These are phyloP conservation scores for Psilocybe cyanescens DNA, from an alignment of 768 basidiomycete genomes.

Conservation along the genomic window DNA sequence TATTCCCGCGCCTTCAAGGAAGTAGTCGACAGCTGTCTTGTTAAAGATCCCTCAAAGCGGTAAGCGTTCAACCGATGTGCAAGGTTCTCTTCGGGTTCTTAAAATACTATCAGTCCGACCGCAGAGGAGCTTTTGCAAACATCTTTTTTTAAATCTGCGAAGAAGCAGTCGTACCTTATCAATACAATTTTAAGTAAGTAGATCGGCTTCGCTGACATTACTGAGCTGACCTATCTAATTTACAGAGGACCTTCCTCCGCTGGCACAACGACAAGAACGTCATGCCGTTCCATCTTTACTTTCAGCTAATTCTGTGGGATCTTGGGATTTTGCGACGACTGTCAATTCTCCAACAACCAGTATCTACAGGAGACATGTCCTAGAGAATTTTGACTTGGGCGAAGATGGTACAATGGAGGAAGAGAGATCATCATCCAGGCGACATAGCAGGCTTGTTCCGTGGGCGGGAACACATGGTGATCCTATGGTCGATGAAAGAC, in stretches of 20 bases:
- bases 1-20: slow-evolving; percentile 87
- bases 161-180: slow-evolving; percentile 80
- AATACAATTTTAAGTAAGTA: slow-evolving; percentile 66
- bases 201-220: neutral
- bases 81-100: neutral
- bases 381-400: slow-evolving; percentile 28
- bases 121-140: slow-evolving; percentile 78
- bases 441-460: slow-evolving; percentile 20
- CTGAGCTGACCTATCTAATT: neutral
- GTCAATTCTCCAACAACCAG: slow-evolving; percentile 39
- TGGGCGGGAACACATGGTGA: slow-evolving; percentile 22
- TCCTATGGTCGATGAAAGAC: slow-evolving; percentile 8
- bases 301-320: slow-evolving; percentile 61
- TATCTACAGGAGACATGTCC: slow-evolving; percentile 26
- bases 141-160: slow-evolving; percentile 79
- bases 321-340: slow-evolving; percentile 78
- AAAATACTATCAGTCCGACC: slow-evolving; percentile 56
- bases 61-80: slow-evolving; percentile 24
- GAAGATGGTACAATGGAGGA: slow-evolving; percentile 38
- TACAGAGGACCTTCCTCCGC: slow-evolving; percentile 70
- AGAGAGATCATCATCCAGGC: slow-evolving; percentile 17
- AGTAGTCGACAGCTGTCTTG: slow-evolving; percentile 79
- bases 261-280: slow-evolving; percentile 75
- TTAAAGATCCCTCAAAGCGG: slow-evolving; percentile 85
- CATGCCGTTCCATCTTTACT: slow-evolving; percentile 40